phyloP scores from a whole-genome alignment of 176 grass and related monocot genomes.

The Oryza nivara region DNA sequence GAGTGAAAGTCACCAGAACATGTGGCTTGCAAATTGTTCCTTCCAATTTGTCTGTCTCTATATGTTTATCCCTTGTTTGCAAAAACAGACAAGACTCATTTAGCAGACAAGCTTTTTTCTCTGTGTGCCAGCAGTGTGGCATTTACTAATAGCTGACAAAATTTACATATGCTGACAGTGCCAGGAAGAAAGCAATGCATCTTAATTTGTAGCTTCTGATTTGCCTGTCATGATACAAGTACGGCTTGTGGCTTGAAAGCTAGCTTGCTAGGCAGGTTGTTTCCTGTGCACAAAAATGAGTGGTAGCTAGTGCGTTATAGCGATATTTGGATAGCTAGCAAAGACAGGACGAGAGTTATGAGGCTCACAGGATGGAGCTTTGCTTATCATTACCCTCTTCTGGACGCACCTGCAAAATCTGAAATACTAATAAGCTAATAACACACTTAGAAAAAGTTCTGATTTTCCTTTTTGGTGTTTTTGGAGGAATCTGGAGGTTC shows the following conservation, averaged over 20 bases:
- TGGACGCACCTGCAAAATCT: neutral
- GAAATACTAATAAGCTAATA: neutral
- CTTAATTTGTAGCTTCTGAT: slow-evolving; percentile 29
- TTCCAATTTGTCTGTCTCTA: neutral
- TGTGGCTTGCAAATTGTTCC: slow-evolving; percentile 57
- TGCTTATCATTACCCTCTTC: neutral
- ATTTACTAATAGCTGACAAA: slow-evolving; percentile 49
- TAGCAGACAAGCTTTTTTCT: slow-evolving; percentile 21
- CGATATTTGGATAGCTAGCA: slow-evolving; percentile 29
- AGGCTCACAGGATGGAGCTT: slow-evolving; percentile 16
- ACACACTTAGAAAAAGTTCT: neutral
- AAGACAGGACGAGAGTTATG: neutral
- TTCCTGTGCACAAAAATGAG: slow-evolving; percentile 40
- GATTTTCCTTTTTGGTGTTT: neutral
- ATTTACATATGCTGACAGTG: slow-evolving; percentile 36
- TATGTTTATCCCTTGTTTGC: slow-evolving; percentile 36
- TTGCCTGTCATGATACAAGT: neutral
- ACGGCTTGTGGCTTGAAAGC: slow-evolving; percentile 28
- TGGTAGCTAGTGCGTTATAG: slow-evolving; percentile 30
- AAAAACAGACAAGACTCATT: neutral
- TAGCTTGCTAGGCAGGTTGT: neutral
- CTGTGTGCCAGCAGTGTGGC: slow-evolving; percentile 1
- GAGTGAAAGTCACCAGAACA: slow-evolving; percentile 62
- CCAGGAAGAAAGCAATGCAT: slow-evolving; percentile 4
- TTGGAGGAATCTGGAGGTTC: neutral